Evolutionary conservation across 2,329 filamentous ascomycete species (phyloP).

Genomic region (Amauroascus verrucosus): DNA sequence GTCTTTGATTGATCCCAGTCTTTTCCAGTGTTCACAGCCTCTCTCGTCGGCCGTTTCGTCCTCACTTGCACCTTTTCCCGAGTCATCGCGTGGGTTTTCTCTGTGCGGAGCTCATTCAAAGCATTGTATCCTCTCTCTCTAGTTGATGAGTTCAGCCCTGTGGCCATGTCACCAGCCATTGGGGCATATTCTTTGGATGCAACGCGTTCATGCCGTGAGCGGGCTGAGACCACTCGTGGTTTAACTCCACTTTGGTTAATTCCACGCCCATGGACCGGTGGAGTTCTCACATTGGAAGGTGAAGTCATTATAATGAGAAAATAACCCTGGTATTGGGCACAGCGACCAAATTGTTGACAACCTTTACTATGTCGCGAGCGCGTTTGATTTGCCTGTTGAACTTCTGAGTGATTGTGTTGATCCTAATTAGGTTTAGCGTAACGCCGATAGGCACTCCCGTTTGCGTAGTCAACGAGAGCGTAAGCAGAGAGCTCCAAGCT

Average conservation of each 20-base stretch:
- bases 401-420: slow-evolving; percentile 2
- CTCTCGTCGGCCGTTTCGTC: slow-evolving; percentile 48
- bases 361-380: neutral
- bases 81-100: slow-evolving; percentile 45
- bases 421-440: slow-evolving; percentile 20
- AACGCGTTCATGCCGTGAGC: slow-evolving; percentile 19
- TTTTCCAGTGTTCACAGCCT: slow-evolving; percentile 26
- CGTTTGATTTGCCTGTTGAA: neutral
- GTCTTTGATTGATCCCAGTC: slow-evolving; percentile 28
- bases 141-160: slow-evolving; percentile 20
- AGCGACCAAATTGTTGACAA: neutral
- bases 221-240: slow-evolving; percentile 32
- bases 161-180: slow-evolving; percentile 12
- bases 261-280: slow-evolving; percentile 34
- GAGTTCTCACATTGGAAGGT: slow-evolving; percentile 23
- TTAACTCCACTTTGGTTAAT: slow-evolving; percentile 30
- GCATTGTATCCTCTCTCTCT: slow-evolving; percentile 31
- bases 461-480: slow-evolving; percentile 15
- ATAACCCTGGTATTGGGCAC: slow-evolving; percentile 4
- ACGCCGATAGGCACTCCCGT: slow-evolving; percentile 16
- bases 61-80: slow-evolving; percentile 53
- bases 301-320: slow-evolving; percentile 20
- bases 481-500: slow-evolving; percentile 12
- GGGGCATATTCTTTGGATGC: slow-evolving; percentile 17
- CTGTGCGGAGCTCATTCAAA: slow-evolving; percentile 32